Conservation (phyloP, 2,329 filamentous ascomycete genomes). For the Aspergillus sp. region DNA sequence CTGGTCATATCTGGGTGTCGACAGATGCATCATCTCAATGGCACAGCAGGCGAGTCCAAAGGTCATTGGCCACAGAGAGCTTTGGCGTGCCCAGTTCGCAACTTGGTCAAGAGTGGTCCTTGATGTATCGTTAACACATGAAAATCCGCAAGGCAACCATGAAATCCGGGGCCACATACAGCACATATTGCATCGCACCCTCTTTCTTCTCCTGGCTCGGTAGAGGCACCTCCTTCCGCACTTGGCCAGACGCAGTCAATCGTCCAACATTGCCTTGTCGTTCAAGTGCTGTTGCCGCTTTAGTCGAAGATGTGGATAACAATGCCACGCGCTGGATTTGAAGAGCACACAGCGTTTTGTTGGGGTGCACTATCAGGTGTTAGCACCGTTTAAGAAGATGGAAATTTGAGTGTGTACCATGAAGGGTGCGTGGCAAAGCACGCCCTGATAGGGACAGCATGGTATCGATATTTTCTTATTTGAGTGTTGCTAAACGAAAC, state of each 20-base stretch:
- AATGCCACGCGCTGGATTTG: constrained; percentile 38
- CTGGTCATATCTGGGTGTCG: constrained; percentile 86
- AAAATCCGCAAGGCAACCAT: background rate
- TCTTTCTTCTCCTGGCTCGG: constrained; percentile 52
- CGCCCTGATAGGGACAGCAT: constrained; percentile 31
- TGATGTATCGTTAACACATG: constrained; percentile 10
- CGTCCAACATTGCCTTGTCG: constrained; percentile 33
- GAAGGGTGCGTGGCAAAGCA: constrained; percentile 26
- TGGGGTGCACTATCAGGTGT: constrained; percentile 28
- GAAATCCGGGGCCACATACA: constrained; percentile 35
- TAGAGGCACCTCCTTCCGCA: constrained; percentile 48
- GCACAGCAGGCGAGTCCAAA: constrained; percentile 90
- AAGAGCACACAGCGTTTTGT: constrained; percentile 28
- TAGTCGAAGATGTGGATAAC: constrained; percentile 45
- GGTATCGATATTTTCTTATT: background rate
- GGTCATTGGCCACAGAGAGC: constrained; percentile 88
- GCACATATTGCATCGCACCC: constrained; percentile 53
- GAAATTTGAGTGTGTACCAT: constrained; percentile 21
- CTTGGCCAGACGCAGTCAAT: constrained; percentile 43
- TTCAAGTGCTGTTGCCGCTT: constrained; percentile 44
- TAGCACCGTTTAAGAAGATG: constrained; percentile 13
- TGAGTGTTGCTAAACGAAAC: background rate
- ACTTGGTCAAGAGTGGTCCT: constrained; percentile 64
- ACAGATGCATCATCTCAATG: constrained; percentile 93
- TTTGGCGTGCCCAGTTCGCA: constrained; percentile 84